Percentiles rank a stretch among this genome's conserved stretches.
Evolutionary conservation across 192 early-diverging fungal species (phyloP).

Genomic region (Entomortierella beljakovae): DNA sequence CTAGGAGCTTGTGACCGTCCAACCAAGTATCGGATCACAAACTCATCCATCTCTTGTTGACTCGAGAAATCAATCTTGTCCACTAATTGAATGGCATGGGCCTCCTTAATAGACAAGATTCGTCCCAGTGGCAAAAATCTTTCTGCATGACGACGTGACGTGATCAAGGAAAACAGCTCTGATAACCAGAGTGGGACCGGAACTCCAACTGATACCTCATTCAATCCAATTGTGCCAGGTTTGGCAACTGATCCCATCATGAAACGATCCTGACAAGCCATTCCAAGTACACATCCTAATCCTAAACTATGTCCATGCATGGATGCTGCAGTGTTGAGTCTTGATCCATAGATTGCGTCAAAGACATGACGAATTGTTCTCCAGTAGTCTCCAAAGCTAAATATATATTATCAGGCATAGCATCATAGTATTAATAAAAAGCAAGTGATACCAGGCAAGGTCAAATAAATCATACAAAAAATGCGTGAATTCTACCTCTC

Average conservation of each 20-base stretch:
- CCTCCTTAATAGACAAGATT: conserved; percentile 43
- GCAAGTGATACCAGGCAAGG: too few species aligned
- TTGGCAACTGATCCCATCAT: conserved; percentile 40
- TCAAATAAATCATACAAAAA: background rate
- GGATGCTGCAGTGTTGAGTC: conserved; percentile 48
- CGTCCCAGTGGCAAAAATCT: conserved; percentile 39
- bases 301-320: conserved; percentile 53
- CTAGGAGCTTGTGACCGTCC: conserved; percentile 18
- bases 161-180: conserved; percentile 36
- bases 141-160: conserved; percentile 45
- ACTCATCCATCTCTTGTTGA: conserved; percentile 48
- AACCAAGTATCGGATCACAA: conserved; percentile 36
- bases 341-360: conserved; percentile 41
- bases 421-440: too few species aligned
- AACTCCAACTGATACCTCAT: conserved; percentile 48
- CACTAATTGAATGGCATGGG: conserved; percentile 17
- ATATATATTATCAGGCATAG: background rate
- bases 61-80: conserved; percentile 39
- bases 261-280: conserved; percentile 51
- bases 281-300: conserved; percentile 44
- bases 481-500: conserved; percentile 12
- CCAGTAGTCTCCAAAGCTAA: conserved; percentile 45
- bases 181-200: conserved; percentile 46
- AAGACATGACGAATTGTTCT: conserved; percentile 37
- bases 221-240: conserved; percentile 40